Percentiles rank a stretch among this genome's conserved stretches.
Evolutionary conservation across 768 basidiomycete genomes (phyloP).

Genomic region (Hydnum rufescens): DNA sequence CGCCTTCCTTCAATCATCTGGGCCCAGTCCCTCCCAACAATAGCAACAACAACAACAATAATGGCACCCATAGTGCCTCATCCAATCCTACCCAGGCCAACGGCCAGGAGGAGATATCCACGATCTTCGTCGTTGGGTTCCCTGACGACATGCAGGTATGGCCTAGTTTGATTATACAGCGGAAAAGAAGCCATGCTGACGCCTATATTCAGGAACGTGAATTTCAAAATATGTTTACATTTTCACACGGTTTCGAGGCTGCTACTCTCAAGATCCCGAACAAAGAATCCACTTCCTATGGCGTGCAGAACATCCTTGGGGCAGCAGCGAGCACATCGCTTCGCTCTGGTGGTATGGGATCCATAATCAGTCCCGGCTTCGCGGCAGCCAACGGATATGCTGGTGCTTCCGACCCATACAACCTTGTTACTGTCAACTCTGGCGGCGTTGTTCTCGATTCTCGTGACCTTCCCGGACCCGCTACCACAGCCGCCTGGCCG

Average conservation of each 20-base stretch:
- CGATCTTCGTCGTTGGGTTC: constrained; percentile 96
- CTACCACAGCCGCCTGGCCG: constrained; percentile 2
- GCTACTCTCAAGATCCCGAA: constrained; percentile 95
- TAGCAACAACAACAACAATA: constrained; percentile 16
- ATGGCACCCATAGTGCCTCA: not conserved
- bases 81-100: constrained; percentile 19
- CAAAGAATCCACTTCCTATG: constrained; percentile 64
- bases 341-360: constrained; percentile 12
- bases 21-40: not conserved
- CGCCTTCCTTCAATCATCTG: constrained; percentile 17
- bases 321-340: constrained; percentile 16
- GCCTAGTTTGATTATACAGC: constrained; percentile 11
- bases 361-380: constrained; percentile 14
- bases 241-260: constrained; percentile 87
- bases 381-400: constrained; percentile 7
- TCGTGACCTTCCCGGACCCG: constrained; percentile 2
- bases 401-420: constrained; percentile 64
- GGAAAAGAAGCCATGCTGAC: constrained; percentile 7
- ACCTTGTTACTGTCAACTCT: constrained; percentile 62
- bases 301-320: constrained; percentile 9
- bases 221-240: constrained; percentile 99
- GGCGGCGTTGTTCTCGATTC: constrained; percentile 65
- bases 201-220: constrained; percentile 61
- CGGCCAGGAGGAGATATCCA: constrained; percentile 74
- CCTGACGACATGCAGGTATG: constrained; percentile 96